Conservation (phyloP, 2,329 filamentous ascomycete species). For the Exophiala mesophila region DNA sequence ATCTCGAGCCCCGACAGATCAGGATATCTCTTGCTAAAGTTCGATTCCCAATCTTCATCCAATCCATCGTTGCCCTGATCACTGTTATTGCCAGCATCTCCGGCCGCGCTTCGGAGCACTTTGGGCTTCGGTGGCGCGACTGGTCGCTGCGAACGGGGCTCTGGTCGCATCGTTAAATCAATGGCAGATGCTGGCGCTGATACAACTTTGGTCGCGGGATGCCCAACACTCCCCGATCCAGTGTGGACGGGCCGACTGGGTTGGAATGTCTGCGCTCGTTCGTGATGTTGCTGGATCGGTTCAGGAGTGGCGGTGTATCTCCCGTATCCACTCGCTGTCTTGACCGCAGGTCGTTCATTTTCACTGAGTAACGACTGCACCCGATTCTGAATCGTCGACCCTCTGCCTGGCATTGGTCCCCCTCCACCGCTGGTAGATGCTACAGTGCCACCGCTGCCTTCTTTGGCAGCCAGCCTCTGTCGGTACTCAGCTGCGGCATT, state of each 20-base stretch:
- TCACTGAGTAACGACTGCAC: constrained; percentile 82
- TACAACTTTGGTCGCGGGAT: constrained; percentile 3
- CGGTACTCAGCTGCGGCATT: constrained; percentile 85
- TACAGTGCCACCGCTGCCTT: constrained; percentile 31
- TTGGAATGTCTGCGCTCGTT: constrained; percentile 37
- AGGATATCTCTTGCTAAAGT: constrained; percentile 83
- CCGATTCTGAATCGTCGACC: constrained; percentile 84
- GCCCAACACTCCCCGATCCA: constrained; percentile 1
- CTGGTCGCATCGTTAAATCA: constrained; percentile 9
- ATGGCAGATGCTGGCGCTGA: constrained; percentile 21
- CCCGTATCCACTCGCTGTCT: constrained; percentile 86
- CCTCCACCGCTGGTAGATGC: constrained; percentile 37
- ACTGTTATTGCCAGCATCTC: constrained; percentile 29
- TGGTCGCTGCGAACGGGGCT: constrained; percentile 36
- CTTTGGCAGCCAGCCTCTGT: constrained; percentile 62
- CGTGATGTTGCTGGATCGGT: constrained; percentile 24
- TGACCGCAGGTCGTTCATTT: constrained; percentile 57
- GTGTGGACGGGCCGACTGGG: constrained; percentile 9
- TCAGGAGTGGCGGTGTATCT: constrained; percentile 62
- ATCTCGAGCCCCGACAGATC: constrained; percentile 81
- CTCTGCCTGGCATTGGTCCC: constrained; percentile 56
- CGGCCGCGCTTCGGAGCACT: constrained; percentile 48
- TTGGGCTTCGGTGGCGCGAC: constrained; percentile 58
- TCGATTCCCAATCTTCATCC: constrained; percentile 58
- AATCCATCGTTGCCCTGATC: constrained; percentile 23